Evolutionary conservation across 73 alveolate species (phyloP).

Genomic region (Tetrahymena malaccensis): DNA sequence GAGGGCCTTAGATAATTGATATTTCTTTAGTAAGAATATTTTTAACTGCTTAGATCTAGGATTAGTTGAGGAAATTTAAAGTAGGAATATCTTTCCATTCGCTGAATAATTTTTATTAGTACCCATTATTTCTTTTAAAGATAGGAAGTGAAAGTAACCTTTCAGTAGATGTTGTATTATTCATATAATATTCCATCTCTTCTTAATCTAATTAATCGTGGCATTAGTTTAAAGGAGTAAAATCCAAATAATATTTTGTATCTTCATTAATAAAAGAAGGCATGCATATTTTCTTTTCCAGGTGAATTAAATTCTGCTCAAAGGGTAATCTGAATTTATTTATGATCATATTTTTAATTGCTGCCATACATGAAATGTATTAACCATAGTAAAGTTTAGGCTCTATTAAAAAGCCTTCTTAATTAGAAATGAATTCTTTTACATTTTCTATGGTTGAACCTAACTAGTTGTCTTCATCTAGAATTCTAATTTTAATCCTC

Average conservation of each 20-base stretch:
- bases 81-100: not conserved
- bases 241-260: not conserved
- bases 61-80: slow-evolving; percentile 26
- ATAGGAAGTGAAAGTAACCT: too few relatives aligned
- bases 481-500: not conserved
- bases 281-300: not conserved
- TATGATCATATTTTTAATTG: not conserved
- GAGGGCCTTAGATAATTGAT: slow-evolving; percentile 87
- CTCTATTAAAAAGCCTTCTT: not conserved
- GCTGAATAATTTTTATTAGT: not conserved
- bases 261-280: not conserved
- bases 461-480: not conserved
- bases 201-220: too few relatives aligned
- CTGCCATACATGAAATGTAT: not conserved
- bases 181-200: too few relatives aligned
- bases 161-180: too few relatives aligned
- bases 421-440: not conserved
- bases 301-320: not conserved
- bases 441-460: not conserved
- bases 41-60: slow-evolving; percentile 54
- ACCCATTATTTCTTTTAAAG: not conserved
- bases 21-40: slow-evolving; percentile 46
- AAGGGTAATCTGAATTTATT: not conserved
- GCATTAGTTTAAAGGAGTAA: not conserved
- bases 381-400: not conserved